Evolutionary conservation across 1,139 yeast species (phyloP).

Genomic region (Blastobotrys serpentis): DNA sequence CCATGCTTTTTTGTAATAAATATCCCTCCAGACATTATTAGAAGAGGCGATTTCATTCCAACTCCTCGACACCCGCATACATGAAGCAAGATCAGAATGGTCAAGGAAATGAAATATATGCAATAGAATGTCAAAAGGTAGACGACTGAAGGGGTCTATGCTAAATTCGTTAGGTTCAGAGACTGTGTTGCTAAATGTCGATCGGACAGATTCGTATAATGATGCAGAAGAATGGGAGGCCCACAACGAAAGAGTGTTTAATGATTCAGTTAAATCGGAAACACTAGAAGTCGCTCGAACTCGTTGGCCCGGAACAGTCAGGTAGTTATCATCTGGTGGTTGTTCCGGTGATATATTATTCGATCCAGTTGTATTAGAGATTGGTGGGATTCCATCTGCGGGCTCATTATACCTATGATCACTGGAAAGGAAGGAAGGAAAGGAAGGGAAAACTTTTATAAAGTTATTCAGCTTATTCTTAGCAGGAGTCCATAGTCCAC

Average conservation of each 20-base stretch:
- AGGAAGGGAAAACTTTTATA: neutral
- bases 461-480: neutral
- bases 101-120: constrained; percentile 23
- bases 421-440: constrained; percentile 1
- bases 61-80: constrained; percentile 26
- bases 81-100: constrained; percentile 25
- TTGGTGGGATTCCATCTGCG: neutral
- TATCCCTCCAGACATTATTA: constrained; percentile 33
- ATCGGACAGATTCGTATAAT: constrained; percentile 10
- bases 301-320: neutral
- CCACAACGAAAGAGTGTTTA: constrained; percentile 19
- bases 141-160: constrained; percentile 26
- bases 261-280: constrained; percentile 11
- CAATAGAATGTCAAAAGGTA: constrained; percentile 34
- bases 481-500: constrained; percentile 1
- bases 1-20: constrained; percentile 28
- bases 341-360: neutral
- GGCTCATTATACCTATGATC: neutral
- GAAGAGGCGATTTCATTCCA: constrained; percentile 30
- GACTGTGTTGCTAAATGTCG: constrained; percentile 15
- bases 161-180: constrained; percentile 24
- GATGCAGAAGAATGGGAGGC: constrained; percentile 22
- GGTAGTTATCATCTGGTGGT: neutral
- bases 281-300: constrained; percentile 11
- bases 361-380: neutral